These are phyloP conservation scores for Lactifluus pinguis DNA, from an alignment of 768 basidiomycete genomes.

Conservation along the genomic window DNA sequence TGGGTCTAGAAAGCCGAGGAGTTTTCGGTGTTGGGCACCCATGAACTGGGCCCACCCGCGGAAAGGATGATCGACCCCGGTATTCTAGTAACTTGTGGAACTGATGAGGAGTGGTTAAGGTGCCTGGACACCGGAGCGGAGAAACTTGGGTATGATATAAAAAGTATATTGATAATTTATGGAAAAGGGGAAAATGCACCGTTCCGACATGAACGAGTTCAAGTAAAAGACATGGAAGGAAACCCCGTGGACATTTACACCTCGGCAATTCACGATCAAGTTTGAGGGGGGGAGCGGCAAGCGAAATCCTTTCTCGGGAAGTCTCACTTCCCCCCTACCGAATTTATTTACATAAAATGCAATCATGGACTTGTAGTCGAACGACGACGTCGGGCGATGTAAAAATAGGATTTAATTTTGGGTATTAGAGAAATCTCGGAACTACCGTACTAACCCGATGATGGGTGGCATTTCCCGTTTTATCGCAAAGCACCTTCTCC, in stretches of 20 bases:
- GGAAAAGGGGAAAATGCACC: not conserved
- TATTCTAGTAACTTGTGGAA: not conserved
- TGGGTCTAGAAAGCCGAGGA: conserved; percentile 7
- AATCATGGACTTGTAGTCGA: not conserved
- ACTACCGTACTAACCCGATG: not conserved
- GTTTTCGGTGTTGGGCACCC: not conserved
- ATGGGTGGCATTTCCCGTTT: conserved; percentile 8
- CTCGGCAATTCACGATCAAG: not conserved
- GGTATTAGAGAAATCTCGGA: too few relatives aligned
- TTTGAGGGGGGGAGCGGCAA: not conserved
- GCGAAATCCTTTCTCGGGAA: not conserved
- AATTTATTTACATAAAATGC: conserved; percentile 10
- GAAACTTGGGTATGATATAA: not conserved
- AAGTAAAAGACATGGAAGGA: not conserved
- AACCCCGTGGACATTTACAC: not conserved
- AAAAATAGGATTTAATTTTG: too few relatives aligned
- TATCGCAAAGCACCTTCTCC: not conserved
- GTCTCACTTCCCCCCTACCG: not conserved
- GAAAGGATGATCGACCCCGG: conserved; percentile 2
- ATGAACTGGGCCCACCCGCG: not conserved
- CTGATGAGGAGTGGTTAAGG: not conserved
- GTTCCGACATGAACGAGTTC: not conserved
- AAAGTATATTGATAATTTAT: not conserved
- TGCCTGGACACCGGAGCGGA: conserved; percentile 1
- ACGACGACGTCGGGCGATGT: not conserved